Evolutionary conservation across 352 stramenopile genomes (phyloP), one percentile per base, ranked within the genome.

Genomic region (Globisporangium uncinulatum): DNA sequence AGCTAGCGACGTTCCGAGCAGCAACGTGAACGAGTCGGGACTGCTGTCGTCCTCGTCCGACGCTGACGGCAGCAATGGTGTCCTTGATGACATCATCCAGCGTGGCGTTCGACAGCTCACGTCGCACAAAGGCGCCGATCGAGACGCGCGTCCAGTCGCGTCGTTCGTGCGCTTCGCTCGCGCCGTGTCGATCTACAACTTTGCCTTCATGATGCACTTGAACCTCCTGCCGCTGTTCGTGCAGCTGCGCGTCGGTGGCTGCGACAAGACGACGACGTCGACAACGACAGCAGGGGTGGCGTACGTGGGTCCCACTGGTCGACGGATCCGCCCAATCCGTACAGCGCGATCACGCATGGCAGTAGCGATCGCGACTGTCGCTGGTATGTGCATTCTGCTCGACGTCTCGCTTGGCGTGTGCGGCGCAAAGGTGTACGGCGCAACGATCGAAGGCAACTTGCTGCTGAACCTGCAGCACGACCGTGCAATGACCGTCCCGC

Each of bases 141-240:
- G 8, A 15, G 36, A 4, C 45, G 19, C 8, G 10, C 24, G 10
- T 20, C 17, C 13, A 20, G 24, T 21, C 8, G 24, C 20, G 13
- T 17, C 49, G 0, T 69, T 86, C 29, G 76, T 68, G 11, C 78
- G 76, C 8, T 71, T 79, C 46, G 57, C 76, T 14, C 76, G 87
- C 56, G 63, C 73, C 4, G 63, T 89, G 43, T 88, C 78, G 20
- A 86, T 93, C 65, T 91, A 83, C 71, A 91, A 83, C 57, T 91
- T 87, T 57, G 79, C 79, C n/a, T 93, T 91, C 64, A 89, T 91
- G 79, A 86, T 89, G 74, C 83, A 93, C 24, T 56, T 93, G 57
- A 93, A 93, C 59, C 61, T 93, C 15, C 59, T 91, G 20, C 80
- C 83, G 63, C 66, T 91, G 14, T 91, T 89, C 57, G 78, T 86